Percentiles rank a stretch among this genome's conserved stretches.
These are phyloP conservation scores for Schizophyllum amplum DNA, from an alignment of 1,284 basidiomycete species.

Conservation along the genomic window DNA sequence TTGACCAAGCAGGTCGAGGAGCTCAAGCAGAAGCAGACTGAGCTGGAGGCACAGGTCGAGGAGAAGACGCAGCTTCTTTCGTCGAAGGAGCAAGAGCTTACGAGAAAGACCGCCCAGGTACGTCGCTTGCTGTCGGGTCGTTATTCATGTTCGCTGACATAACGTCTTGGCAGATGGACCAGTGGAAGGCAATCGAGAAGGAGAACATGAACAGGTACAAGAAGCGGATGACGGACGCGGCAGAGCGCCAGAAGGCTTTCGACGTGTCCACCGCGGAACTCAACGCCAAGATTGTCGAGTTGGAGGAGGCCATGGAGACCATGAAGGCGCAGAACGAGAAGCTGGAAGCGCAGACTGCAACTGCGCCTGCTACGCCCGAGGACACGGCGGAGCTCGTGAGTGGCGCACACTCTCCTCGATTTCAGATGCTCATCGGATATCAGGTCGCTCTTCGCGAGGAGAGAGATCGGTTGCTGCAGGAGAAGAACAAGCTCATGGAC, in stretches of 20 bases:
- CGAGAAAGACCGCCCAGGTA: neutral
- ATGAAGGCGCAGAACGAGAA: conserved; percentile 26
- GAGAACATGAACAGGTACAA: conserved; percentile 15
- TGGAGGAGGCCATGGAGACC: conserved; percentile 30
- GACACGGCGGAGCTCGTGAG: neutral
- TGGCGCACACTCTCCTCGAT: neutral
- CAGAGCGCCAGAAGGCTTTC: conserved; percentile 23
- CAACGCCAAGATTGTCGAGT: conserved; percentile 25
- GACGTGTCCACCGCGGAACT: conserved; percentile 28
- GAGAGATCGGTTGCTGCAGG: conserved; percentile 49
- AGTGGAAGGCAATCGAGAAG: conserved; percentile 28
- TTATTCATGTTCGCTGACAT: conserved; percentile 11
- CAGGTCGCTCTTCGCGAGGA: conserved; percentile 53
- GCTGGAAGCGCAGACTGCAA: neutral
- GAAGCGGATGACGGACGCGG: conserved; percentile 23
- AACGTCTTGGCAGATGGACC: conserved; percentile 24
- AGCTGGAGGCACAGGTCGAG: conserved; percentile 28
- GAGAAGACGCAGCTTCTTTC: conserved; percentile 31
- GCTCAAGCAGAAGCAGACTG: conserved; percentile 31
- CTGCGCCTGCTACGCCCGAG: neutral
- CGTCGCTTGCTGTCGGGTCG: conserved; percentile 7
- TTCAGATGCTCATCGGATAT: neutral
- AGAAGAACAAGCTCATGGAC: conserved; percentile 49
- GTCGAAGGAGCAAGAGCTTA: conserved; percentile 16
- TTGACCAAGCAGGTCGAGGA: conserved; percentile 37